phyloP scores from a whole-genome alignment of 495 filamentous ascomycete species.

The Thermothielavioides terrestris region DNA sequence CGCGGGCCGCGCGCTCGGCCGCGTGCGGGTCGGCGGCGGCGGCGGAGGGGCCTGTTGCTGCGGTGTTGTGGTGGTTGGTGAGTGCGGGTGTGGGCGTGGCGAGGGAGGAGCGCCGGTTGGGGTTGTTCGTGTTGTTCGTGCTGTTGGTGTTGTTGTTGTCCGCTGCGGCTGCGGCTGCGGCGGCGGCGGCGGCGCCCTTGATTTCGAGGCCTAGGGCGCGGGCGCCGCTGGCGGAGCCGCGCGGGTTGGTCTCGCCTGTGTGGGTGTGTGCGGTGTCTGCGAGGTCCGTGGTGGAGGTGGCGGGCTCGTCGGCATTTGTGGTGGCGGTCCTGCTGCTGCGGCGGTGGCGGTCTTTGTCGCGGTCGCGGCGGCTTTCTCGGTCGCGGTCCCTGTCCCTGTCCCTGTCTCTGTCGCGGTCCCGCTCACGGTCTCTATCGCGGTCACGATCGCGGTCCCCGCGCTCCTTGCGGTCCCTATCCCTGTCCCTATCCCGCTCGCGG shows the following conservation, averaged over 20 bases:
- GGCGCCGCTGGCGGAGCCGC: constrained; percentile 28
- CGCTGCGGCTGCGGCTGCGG: constrained; percentile 15
- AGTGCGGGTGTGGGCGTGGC: constrained; percentile 24
- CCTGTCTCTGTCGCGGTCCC: constrained; percentile 35
- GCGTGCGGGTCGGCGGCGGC: constrained; percentile 55
- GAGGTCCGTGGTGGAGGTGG: constrained; percentile 20
- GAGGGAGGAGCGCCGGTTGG: constrained; percentile 28
- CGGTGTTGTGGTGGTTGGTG: neutral
- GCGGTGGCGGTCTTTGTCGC: constrained; percentile 33
- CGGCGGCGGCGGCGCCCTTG: constrained; percentile 24
- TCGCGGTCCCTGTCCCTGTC: constrained; percentile 22
- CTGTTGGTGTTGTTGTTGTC: neutral
- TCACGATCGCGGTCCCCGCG: constrained; percentile 27
- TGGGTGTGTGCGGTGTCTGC: neutral
- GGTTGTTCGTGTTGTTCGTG: constrained; percentile 15
- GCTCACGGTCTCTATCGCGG: constrained; percentile 40
- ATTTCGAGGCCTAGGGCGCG: constrained; percentile 29
- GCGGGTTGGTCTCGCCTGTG: neutral
- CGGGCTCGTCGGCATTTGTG: constrained; percentile 17
- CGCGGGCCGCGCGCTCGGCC: constrained; percentile 64
- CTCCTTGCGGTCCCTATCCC: constrained; percentile 30
- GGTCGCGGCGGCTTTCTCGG: constrained; percentile 40
- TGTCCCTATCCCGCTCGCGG: constrained; percentile 39
- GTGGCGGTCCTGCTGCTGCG: constrained; percentile 41
- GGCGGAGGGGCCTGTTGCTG: constrained; percentile 27